Percentiles rank a stretch among this genome's conserved stretches.
These are phyloP conservation scores for Evernia prunastri DNA, from an alignment of 495 filamentous ascomycete species.

Conservation along the genomic window DNA sequence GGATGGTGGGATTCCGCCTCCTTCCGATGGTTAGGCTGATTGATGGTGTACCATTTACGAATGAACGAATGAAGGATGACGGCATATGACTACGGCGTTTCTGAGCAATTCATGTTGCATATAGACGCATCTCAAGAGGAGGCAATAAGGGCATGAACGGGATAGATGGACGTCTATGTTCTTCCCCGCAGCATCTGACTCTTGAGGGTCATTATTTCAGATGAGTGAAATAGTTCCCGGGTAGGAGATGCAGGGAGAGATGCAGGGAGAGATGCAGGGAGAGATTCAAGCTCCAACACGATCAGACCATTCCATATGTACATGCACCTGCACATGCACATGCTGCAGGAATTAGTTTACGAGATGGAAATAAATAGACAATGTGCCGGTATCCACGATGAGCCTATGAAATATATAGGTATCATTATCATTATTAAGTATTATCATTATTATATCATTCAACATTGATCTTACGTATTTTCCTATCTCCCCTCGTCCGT, in stretches of 20 bases:
- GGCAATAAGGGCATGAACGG: background rate
- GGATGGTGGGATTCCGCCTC: conserved; percentile 6
- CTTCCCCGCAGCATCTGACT: background rate
- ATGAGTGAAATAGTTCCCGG: too few species aligned
- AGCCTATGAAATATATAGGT: too few species aligned
- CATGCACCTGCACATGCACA: too few species aligned
- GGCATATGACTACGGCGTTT: background rate
- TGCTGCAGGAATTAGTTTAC: background rate
- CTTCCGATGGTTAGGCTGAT: background rate
- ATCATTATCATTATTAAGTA: too few species aligned
- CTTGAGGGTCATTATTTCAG: too few species aligned
- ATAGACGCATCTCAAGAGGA: background rate
- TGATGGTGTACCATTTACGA: conserved; percentile 1
- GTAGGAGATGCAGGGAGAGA: background rate
- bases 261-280: background rate
- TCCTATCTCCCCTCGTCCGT: too few species aligned
- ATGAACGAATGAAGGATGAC: too few species aligned
- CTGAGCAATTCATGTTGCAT: background rate
- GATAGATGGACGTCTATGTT: background rate
- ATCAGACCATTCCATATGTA: too few species aligned
- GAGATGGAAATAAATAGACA: background rate
- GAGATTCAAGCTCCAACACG: background rate
- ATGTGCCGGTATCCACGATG: background rate
- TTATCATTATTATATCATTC: too few species aligned
- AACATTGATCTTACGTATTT: too few species aligned